phyloP scores from a whole-genome alignment of 2,329 filamentous ascomycete species.

The Colletotrichum tofieldiae region DNA sequence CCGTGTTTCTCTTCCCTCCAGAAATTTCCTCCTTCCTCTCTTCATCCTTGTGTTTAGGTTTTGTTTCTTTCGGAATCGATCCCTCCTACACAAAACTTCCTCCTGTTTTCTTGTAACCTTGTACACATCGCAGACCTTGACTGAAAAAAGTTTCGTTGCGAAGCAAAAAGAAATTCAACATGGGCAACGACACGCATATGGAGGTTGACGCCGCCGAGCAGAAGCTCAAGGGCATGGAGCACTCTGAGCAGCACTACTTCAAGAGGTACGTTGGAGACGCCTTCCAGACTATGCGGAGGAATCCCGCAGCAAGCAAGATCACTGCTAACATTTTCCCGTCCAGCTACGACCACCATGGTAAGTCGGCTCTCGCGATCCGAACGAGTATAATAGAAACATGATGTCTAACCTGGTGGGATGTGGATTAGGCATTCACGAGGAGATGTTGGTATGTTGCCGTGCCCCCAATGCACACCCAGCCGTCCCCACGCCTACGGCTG shows the following conservation, averaged over 20 bases:
- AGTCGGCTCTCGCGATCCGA: conserved; percentile 37
- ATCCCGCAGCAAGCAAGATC: not conserved
- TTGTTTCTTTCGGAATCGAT: not conserved
- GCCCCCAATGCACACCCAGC: not conserved
- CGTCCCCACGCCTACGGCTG: conserved; percentile 5
- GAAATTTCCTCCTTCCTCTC: conserved; percentile 33
- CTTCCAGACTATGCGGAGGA: conserved; percentile 27
- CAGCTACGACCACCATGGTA: conserved; percentile 99
- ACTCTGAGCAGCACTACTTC: conserved; percentile 99
- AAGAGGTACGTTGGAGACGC: conserved; percentile 78
- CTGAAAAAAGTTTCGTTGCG: conserved; percentile 10
- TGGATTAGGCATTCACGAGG: conserved; percentile 88
- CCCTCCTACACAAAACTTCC: not conserved
- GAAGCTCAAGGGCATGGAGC: conserved; percentile 82
- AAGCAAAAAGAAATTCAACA: conserved; percentile 45
- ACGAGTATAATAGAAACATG: conserved; percentile 33
- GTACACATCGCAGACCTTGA: not conserved
- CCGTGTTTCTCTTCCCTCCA: conserved; percentile 26
- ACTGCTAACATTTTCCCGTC: conserved; percentile 44
- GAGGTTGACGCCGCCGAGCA: conserved; percentile 74
- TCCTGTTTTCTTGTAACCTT: not conserved
- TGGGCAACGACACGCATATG: conserved; percentile 66
- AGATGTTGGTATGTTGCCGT: conserved; percentile 85
- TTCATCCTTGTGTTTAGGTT: not conserved
- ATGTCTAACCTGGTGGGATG: conserved; percentile 29